Conservation (phyloP, 2,329 filamentous ascomycete genomes). For the Bipolaris cookei region DNA sequence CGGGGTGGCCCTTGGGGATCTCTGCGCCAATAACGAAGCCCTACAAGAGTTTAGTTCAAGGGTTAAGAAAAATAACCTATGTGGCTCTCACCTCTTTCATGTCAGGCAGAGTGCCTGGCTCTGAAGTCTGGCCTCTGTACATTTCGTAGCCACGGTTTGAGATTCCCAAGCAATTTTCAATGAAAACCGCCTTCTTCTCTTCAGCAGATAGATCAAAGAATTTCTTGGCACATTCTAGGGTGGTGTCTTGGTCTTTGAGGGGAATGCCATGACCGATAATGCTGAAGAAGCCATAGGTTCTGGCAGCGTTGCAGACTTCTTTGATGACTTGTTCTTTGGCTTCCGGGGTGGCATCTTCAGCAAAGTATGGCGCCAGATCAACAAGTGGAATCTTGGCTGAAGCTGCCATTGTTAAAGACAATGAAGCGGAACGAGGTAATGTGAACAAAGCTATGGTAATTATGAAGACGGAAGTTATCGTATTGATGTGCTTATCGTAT, state of each 20-base stretch:
- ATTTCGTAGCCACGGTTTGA: constrained; percentile 1
- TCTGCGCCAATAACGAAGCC: not conserved
- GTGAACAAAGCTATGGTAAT: not conserved
- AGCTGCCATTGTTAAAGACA: not conserved
- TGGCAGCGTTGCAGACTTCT: not conserved
- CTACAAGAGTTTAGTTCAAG: not conserved
- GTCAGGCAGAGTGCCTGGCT: constrained; percentile 14
- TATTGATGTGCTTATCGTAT: not conserved
- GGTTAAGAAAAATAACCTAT: not conserved
- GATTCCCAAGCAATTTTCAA: not conserved
- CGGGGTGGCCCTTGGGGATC: not conserved
- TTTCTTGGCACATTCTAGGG: constrained; percentile 10
- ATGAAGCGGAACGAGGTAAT: not conserved
- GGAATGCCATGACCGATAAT: constrained; percentile 22
- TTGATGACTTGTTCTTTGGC: not conserved
- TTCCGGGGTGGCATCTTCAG: not conserved
- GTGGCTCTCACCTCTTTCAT: constrained; percentile 19
- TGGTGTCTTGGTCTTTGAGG: constrained; percentile 2
- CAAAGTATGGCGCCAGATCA: not conserved
- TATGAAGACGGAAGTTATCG: not conserved
- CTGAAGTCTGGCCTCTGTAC: not conserved
- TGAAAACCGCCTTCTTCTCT: constrained; percentile 20
- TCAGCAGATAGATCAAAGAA: constrained; percentile 19
- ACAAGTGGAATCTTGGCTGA: not conserved
- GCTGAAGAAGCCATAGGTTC: constrained; percentile 24